A percentile compares a stretch with the other conserved stretches of the same genome.
Conservation (phyloP, 208 protist genomes). For the Novymonas esmeraldas region DNA sequence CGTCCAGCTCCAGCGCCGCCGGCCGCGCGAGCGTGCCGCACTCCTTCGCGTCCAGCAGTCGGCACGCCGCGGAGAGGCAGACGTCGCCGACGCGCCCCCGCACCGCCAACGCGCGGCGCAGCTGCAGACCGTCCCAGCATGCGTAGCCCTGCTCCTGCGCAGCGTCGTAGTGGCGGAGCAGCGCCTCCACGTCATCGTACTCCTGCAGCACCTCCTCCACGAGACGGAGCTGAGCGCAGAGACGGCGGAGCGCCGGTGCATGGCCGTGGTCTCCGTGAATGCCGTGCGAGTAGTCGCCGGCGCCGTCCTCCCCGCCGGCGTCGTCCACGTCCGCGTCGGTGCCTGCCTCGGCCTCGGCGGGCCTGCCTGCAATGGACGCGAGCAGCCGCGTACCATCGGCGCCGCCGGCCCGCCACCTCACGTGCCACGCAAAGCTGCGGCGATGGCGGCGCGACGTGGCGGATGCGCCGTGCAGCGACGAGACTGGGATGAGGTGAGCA, state of each 20-base stretch:
- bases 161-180: conserved; percentile 32
- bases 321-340: conserved; percentile 4
- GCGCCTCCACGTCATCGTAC: conserved; percentile 49
- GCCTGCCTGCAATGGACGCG: no score
- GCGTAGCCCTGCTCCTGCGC: background rate
- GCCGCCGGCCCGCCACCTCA: conserved; percentile 3
- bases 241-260: conserved; percentile 13
- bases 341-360: no score
- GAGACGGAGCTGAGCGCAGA: conserved; percentile 56
- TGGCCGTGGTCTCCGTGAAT: conserved; percentile 15
- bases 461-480: background rate
- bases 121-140: conserved; percentile 29
- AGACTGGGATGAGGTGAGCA: conserved; percentile 25
- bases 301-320: conserved; percentile 1
- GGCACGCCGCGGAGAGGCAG: conserved; percentile 38
- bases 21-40: conserved; percentile 24
- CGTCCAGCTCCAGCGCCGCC: conserved; percentile 15
- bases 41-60: conserved; percentile 40
- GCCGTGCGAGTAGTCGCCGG: conserved; percentile 3
- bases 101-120: conserved; percentile 17
- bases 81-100: conserved; percentile 28
- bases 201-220: conserved; percentile 66
- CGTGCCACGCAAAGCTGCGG: conserved; percentile 9
- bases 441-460: background rate
- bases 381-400: background rate